A percentile compares a stretch with the other conserved stretches of the same genome.
Conservation (phyloP, 305 asterid genomes). For the Fraxinus platypoda region DNA sequence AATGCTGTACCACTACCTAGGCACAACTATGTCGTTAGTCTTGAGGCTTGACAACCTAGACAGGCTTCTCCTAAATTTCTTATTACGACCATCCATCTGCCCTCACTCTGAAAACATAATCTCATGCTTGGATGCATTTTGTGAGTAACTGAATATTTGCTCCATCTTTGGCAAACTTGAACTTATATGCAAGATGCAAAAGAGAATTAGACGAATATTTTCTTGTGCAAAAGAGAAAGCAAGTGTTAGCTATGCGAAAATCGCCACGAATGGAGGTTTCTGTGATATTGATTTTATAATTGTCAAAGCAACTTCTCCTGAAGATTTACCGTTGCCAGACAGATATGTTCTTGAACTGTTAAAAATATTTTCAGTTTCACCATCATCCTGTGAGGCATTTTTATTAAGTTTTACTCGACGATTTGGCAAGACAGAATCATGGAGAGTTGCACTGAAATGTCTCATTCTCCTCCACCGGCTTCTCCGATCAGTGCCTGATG, state of each 20-base stretch:
- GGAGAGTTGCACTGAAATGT: conserved; percentile 76
- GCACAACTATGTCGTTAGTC: background rate
- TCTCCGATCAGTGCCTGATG: conserved; percentile 38
- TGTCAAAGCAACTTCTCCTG: conserved; percentile 63
- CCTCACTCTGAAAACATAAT: background rate
- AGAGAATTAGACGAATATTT: conserved; percentile 39
- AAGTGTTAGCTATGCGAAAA: conserved; percentile 55
- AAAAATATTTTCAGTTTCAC: conserved; percentile 51
- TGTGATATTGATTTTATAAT: conserved; percentile 49
- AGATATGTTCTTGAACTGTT: conserved; percentile 48
- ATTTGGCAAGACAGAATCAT: conserved; percentile 46
- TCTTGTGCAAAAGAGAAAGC: conserved; percentile 47
- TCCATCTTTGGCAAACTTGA: background rate
- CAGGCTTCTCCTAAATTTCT: background rate
- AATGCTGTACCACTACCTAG: background rate
- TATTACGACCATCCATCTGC: background rate
- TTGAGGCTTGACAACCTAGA: background rate
- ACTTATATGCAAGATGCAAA: conserved; percentile 39
- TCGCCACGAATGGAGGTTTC: conserved; percentile 59
- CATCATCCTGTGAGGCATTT: conserved; percentile 41
- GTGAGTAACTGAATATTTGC: background rate
- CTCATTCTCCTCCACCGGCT: conserved; percentile 69
- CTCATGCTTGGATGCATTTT: background rate
- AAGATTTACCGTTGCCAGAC: conserved; percentile 50
- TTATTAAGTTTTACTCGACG: conserved; percentile 42